A percentile compares a stretch with the other conserved stretches of the same genome.
phyloP scores from a whole-genome alignment of 2,329 filamentous ascomycete species.

The Apiospora pterosperma region DNA sequence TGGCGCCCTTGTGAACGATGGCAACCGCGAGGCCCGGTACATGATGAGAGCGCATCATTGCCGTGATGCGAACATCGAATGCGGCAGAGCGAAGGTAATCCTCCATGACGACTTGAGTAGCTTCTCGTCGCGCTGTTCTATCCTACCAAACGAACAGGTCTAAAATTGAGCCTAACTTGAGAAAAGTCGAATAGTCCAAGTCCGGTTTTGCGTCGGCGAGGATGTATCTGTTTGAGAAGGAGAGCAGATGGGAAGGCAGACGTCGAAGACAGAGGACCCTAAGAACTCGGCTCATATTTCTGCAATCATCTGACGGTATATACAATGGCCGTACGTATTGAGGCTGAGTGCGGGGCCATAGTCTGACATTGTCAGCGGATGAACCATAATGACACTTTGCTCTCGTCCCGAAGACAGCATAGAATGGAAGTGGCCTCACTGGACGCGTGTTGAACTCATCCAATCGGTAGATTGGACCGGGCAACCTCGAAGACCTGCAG shows the following conservation, averaged over 20 bases:
- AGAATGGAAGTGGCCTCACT: no score
- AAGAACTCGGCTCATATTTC: no score
- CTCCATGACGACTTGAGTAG: background rate
- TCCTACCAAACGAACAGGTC: no score
- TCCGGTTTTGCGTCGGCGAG: no score
- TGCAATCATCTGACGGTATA: background rate
- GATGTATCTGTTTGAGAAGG: background rate
- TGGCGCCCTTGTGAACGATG: conserved; percentile 14
- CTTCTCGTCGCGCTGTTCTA: background rate
- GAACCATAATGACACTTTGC: background rate
- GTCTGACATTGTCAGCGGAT: background rate
- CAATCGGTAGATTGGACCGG: no score
- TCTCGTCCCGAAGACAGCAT: background rate
- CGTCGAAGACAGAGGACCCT: no score
- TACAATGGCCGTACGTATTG: background rate
- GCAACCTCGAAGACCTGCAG: no score
- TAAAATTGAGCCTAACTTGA: no score
- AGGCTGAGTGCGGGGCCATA: background rate
- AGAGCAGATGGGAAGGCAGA: background rate
- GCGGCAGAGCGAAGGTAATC: background rate
- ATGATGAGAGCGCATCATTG: conserved; percentile 11
- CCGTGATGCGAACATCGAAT: background rate
- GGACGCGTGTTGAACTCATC: no score
- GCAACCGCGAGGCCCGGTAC: conserved; percentile 21
- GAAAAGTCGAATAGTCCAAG: no score